Evolutionary conservation across 768 basidiomycete species (phyloP).

Genomic region (Tephrocybe rancida): DNA sequence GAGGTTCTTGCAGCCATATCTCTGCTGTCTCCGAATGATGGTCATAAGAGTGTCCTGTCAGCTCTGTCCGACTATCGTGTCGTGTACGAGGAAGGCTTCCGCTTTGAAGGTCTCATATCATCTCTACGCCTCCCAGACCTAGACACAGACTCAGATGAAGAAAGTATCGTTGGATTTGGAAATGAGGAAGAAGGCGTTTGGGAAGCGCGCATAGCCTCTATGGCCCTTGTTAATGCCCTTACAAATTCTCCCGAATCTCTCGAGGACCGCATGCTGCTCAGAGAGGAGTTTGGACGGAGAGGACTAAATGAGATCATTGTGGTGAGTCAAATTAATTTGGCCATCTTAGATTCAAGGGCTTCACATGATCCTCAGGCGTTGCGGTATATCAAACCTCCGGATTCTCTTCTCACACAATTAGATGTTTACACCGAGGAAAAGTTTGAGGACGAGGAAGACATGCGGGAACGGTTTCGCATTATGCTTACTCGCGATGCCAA

Average conservation of each 20-base stretch:
- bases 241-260: conserved; percentile 74
- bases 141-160: conserved; percentile 35
- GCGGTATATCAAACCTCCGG: conserved; percentile 27
- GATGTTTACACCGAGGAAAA: conserved; percentile 87
- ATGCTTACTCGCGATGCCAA: conserved; percentile 27
- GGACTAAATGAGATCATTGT: conserved; percentile 85
- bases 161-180: conserved; percentile 33
- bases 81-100: conserved; percentile 69
- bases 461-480: conserved; percentile 61
- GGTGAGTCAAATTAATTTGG: conserved; percentile 50
- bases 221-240: conserved; percentile 81
- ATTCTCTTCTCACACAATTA: conserved; percentile 71
- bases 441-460: conserved; percentile 87
- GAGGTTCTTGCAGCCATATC: conserved; percentile 88
- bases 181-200: conserved; percentile 72
- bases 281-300: conserved; percentile 82
- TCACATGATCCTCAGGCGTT: conserved; percentile 4
- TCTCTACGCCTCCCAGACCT: conserved; percentile 59
- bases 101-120: conserved; percentile 76
- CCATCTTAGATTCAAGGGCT: background rate
- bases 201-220: conserved; percentile 77
- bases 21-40: conserved; percentile 68
- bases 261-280: conserved; percentile 75
- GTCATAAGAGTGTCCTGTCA: conserved; percentile 72
- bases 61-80: conserved; percentile 83